phyloP scores from a whole-genome alignment of 192 early-diverging fungal genomes.

The Diversispora eburnea region DNA sequence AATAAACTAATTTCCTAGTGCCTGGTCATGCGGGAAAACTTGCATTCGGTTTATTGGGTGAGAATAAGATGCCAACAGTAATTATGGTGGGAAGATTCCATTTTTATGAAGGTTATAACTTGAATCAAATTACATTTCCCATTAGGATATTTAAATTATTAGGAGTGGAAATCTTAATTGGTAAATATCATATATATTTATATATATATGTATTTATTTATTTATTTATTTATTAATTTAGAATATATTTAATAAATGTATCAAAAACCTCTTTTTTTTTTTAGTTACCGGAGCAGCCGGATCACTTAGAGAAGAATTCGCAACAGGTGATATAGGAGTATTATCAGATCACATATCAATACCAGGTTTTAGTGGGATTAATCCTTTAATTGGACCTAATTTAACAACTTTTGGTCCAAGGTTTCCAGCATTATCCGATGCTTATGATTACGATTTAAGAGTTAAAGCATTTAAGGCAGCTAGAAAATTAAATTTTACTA shows the following conservation, averaged over 20 bases:
- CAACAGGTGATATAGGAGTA: slow-evolving; percentile 83
- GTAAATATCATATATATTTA: slow-evolving; percentile 30
- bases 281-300: slow-evolving; percentile 85
- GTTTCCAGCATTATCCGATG: slow-evolving; percentile 81
- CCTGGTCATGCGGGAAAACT: slow-evolving; percentile 75
- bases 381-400: slow-evolving; percentile 85
- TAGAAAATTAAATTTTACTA: slow-evolving; percentile 39
- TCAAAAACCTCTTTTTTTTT: no score
- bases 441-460: slow-evolving; percentile 79
- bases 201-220: background rate
- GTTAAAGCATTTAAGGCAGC: slow-evolving; percentile 65
- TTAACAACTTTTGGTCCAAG: slow-evolving; percentile 77
- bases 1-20: slow-evolving; percentile 34
- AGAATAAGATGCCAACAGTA: slow-evolving; percentile 58
- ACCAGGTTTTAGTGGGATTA: slow-evolving; percentile 70
- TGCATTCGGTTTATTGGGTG: slow-evolving; percentile 78
- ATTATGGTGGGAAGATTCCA: slow-evolving; percentile 91
- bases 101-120: slow-evolving; percentile 83
- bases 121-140: slow-evolving; percentile 77
- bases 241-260: background rate
- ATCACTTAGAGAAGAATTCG: slow-evolving; percentile 65
- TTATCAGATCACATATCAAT: slow-evolving; percentile 75
- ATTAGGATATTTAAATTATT: slow-evolving; percentile 82
- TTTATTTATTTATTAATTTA: background rate
- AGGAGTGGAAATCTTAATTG: slow-evolving; percentile 70